Evolutionary conservation across 768 basidiomycete genomes (phyloP).

Genomic region (Phlebiopsis gigantea): DNA sequence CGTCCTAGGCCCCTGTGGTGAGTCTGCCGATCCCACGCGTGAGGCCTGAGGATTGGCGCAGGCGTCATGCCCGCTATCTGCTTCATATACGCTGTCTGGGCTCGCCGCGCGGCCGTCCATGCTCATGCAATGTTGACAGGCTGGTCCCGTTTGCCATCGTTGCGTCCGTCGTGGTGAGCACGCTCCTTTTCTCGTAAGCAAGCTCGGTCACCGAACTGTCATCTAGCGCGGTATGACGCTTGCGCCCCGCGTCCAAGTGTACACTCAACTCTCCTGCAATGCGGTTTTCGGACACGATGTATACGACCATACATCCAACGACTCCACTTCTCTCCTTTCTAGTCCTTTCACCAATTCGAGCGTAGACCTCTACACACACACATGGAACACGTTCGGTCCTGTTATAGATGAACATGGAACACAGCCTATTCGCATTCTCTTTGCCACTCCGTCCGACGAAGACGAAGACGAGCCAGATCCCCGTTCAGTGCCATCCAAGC

Average conservation of each 20-base stretch:
- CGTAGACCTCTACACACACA: background rate
- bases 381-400: constrained; percentile 10
- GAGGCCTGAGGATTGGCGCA: background rate
- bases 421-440: constrained; percentile 12
- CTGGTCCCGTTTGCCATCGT: constrained; percentile 66
- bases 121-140: constrained; percentile 33
- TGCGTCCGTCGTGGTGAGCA: constrained; percentile 60
- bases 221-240: constrained; percentile 72
- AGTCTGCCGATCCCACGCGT: background rate
- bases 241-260: constrained; percentile 75
- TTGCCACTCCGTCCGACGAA: background rate
- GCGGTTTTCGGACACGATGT: constrained; percentile 37
- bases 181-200: background rate
- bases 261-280: constrained; percentile 71
- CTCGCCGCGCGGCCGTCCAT: background rate
- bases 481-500: constrained; percentile 30
- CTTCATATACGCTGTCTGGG: background rate
- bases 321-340: background rate
- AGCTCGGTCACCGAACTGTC: constrained; percentile 4
- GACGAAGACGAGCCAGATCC: constrained; percentile 35
- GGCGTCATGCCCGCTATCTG: background rate
- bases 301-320: constrained; percentile 32
- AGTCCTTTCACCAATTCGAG: background rate
- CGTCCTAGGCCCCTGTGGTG: constrained; percentile 46
- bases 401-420: constrained; percentile 8